Percentiles rank a stretch among this genome's conserved stretches.
Conservation (phyloP, 441 rosid species). For the Erodium texanum region DNA sequence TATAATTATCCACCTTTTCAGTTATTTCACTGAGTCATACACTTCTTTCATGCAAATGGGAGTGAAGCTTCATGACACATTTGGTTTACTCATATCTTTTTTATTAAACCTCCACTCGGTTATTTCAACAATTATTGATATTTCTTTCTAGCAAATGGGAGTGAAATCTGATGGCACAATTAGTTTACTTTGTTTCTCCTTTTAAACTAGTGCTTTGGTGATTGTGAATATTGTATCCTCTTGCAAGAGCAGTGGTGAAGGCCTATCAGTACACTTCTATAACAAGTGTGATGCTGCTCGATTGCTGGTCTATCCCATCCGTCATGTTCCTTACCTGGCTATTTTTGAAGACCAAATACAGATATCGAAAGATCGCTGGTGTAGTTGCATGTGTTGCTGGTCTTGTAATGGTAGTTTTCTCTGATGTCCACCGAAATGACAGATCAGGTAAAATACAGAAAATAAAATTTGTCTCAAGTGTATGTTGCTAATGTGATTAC, state of each 20-base stretch:
- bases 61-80: neutral
- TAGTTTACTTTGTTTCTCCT: too few relatives aligned
- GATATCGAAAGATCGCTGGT: conserved; percentile 64
- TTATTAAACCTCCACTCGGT: neutral
- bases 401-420: conserved; percentile 69
- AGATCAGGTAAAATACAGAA: conserved; percentile 48
- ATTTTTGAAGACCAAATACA: conserved; percentile 68
- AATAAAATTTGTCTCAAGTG: neutral
- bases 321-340: conserved; percentile 77
- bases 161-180: neutral
- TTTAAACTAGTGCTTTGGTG: too few relatives aligned
- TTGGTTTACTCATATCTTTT: neutral
- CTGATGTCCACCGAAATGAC: conserved; percentile 76
- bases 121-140: neutral
- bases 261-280: conserved; percentile 83
- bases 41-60: neutral
- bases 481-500: neutral
- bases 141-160: neutral
- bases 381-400: conserved; percentile 71
- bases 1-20: neutral
- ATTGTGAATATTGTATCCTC: too few relatives aligned
- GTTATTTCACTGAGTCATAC: neutral
- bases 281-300: conserved; percentile 88
- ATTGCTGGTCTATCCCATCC: conserved; percentile 87
- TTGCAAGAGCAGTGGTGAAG: conserved; percentile 61